These are phyloP conservation scores for Penicillium sp. DNA, from an alignment of 2,329 filamentous ascomycete genomes.

Conservation along the genomic window DNA sequence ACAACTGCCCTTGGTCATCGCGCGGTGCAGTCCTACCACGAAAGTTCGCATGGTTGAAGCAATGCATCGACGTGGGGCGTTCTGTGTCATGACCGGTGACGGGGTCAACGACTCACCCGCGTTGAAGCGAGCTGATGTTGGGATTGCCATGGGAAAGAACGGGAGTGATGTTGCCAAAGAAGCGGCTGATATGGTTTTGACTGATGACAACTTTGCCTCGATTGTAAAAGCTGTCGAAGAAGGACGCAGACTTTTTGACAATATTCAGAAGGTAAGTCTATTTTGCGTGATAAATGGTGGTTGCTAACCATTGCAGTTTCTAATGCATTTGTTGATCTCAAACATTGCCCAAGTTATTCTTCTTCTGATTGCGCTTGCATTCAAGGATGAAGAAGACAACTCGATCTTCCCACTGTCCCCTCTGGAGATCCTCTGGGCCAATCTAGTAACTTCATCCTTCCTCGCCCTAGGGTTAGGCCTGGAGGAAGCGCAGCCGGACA, in stretches of 20 bases:
- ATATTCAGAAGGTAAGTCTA: slow-evolving; percentile 55
- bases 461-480: slow-evolving; percentile 85
- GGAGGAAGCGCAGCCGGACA: slow-evolving; percentile 73
- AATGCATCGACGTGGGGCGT: slow-evolving; percentile 50
- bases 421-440: slow-evolving; percentile 88
- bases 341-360: slow-evolving; percentile 86
- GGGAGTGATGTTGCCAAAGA: slow-evolving; percentile 67
- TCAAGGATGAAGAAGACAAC: slow-evolving; percentile 71
- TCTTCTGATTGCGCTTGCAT: slow-evolving; percentile 77
- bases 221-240: slow-evolving; percentile 65
- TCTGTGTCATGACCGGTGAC: slow-evolving; percentile 63
- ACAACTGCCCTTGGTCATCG: slow-evolving; percentile 60
- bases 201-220: slow-evolving; percentile 60
- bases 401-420: slow-evolving; percentile 87
- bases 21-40: slow-evolving; percentile 62
- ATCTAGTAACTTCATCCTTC: slow-evolving; percentile 85
- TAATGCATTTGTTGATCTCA: slow-evolving; percentile 76
- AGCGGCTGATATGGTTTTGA: slow-evolving; percentile 61
- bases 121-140: slow-evolving; percentile 63
- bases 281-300: not conserved
- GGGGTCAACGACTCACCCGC: slow-evolving; percentile 65
- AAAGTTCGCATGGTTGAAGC: slow-evolving; percentile 60
- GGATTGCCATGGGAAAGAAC: slow-evolving; percentile 65
- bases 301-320: slow-evolving; percentile 58
- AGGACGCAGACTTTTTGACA: slow-evolving; percentile 64